Percentiles rank a stretch among this genome's conserved stretches.
These are phyloP conservation scores for Ogataea naganishii DNA, from an alignment of 805 yeast genomes.

Conservation along the genomic window DNA sequence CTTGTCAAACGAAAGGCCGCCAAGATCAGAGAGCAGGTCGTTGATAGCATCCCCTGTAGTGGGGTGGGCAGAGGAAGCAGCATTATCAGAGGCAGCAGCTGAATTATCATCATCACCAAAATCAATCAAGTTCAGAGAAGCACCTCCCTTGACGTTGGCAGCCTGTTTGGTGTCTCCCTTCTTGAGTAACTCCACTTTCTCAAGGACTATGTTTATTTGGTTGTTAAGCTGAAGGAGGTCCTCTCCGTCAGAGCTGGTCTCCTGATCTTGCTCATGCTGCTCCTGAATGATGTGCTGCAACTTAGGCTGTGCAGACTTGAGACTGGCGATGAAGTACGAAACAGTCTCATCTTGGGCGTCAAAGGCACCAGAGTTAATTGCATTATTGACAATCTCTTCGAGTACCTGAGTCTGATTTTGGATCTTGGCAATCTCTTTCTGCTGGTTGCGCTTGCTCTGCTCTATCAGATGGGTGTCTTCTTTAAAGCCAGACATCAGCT, in stretches of 20 bases:
- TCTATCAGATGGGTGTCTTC: conserved; percentile 57
- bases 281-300: conserved; percentile 78
- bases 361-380: conserved; percentile 31
- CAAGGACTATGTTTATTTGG: conserved; percentile 57
- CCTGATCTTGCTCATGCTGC: conserved; percentile 64
- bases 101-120: conserved; percentile 49
- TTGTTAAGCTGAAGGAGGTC: conserved; percentile 67
- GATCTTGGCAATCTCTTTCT: conserved; percentile 76
- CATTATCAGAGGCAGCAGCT: conserved; percentile 7
- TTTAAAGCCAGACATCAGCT: conserved; percentile 95
- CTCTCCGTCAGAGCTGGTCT: conserved; percentile 38
- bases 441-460: conserved; percentile 69
- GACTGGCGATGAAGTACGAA: conserved; percentile 64
- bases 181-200: conserved; percentile 58
- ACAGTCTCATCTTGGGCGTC: conserved; percentile 59
- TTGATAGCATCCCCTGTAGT: conserved; percentile 38
- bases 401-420: conserved; percentile 80
- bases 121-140: conserved; percentile 50
- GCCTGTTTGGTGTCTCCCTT: conserved; percentile 53
- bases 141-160: conserved; percentile 28
- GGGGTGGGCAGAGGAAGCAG: conserved; percentile 21
- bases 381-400: conserved; percentile 69
- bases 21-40: conserved; percentile 68
- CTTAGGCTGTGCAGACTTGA: conserved; percentile 82
- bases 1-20: conserved; percentile 47